Evolutionary conservation across 2,329 filamentous ascomycete species (phyloP).

Genomic region (Microsporum ferrugineum): DNA sequence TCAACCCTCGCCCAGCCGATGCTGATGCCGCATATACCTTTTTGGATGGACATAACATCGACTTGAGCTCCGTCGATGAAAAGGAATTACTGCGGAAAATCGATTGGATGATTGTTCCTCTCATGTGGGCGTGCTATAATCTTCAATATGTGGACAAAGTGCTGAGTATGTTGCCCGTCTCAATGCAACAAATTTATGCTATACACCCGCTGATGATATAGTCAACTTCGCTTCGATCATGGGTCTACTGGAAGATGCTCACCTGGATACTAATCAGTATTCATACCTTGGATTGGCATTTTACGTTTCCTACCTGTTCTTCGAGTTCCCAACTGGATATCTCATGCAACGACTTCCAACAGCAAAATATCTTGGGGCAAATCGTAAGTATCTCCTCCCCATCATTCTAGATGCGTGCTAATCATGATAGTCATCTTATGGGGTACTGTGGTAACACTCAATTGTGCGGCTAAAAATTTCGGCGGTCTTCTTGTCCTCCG

Average conservation of each 20-base stretch:
- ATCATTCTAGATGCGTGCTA: not conserved
- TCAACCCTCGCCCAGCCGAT: slow-evolving; percentile 34
- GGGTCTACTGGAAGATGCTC: slow-evolving; percentile 36
- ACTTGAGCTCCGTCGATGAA: slow-evolving; percentile 41
- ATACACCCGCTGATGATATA: not conserved
- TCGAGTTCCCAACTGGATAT: slow-evolving; percentile 62
- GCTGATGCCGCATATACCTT: slow-evolving; percentile 86
- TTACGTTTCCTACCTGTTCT: slow-evolving; percentile 58
- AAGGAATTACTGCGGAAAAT: slow-evolving; percentile 26
- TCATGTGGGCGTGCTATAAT: slow-evolving; percentile 45
- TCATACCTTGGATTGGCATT: slow-evolving; percentile 64
- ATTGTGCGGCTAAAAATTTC: slow-evolving; percentile 52
- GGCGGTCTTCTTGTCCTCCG: slow-evolving; percentile 48
- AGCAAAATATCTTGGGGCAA: slow-evolving; percentile 54
- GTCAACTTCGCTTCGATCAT: slow-evolving; percentile 29
- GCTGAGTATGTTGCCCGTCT: slow-evolving; percentile 19
- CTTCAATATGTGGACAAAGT: slow-evolving; percentile 52
- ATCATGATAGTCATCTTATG: slow-evolving; percentile 46
- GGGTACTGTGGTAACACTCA: slow-evolving; percentile 50
- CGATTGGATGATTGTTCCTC: slow-evolving; percentile 39
- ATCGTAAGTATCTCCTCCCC: slow-evolving; percentile 16
- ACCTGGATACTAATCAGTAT: slow-evolving; percentile 43
- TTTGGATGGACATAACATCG: slow-evolving; percentile 67
- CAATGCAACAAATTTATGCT: not conserved
- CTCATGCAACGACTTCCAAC: slow-evolving; percentile 53